Conservation (phyloP, 306 rosid genomes). For the Quercus alba region DNA sequence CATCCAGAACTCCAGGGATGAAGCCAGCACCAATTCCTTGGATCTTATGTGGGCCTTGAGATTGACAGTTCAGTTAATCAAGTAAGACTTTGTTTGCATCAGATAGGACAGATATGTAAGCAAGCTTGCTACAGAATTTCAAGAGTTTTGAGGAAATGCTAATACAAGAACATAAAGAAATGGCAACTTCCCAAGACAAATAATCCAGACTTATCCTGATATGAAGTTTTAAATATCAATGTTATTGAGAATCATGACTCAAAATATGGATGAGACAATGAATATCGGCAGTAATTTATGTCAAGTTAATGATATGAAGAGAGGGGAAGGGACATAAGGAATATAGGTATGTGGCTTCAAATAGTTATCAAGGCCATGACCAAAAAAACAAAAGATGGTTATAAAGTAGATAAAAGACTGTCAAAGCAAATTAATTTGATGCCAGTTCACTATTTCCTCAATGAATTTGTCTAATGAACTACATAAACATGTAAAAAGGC, state of each 20-base stretch:
- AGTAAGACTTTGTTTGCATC: background rate
- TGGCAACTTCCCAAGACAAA: background rate
- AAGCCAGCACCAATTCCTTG: conserved; percentile 99
- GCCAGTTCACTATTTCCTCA: background rate
- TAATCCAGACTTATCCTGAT: background rate
- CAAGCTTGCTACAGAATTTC: background rate
- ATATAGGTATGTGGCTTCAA: background rate
- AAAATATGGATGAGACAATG: background rate
- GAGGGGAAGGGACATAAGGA: background rate
- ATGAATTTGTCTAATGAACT: background rate
- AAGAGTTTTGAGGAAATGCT: background rate
- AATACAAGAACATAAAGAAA: background rate
- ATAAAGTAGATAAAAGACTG: background rate
- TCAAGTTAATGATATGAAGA: background rate
- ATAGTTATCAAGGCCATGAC: background rate
- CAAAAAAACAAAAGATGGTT: background rate
- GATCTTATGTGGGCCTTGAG: conserved; percentile 92
- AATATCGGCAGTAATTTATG: no score
- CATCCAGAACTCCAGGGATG: conserved; percentile 90
- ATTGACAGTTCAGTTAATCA: conserved; percentile 27
- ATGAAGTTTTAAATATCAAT: background rate
- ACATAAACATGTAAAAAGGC: background rate
- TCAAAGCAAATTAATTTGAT: background rate
- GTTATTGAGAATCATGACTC: background rate
- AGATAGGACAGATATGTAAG: background rate